Conservation (phyloP, 345 rosid genomes). For the Geranium rotundifolium region DNA sequence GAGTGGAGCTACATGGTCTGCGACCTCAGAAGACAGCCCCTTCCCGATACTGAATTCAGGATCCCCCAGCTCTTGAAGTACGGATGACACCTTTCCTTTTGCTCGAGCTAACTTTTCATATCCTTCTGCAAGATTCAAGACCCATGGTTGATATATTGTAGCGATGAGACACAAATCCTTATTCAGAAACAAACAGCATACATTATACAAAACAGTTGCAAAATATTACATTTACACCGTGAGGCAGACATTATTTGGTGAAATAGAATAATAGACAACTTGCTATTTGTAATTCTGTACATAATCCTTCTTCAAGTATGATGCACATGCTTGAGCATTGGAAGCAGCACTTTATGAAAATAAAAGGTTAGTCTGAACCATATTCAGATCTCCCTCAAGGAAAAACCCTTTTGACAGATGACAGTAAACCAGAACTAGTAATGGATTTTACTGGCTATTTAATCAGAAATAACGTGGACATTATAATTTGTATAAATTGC, state of each 20-base stretch:
- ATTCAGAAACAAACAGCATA: not conserved
- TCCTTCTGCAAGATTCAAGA: constrained; percentile 41
- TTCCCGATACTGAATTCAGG: constrained; percentile 9
- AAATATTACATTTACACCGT: not conserved
- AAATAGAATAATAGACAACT: no score
- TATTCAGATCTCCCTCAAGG: not conserved
- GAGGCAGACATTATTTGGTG: not conserved
- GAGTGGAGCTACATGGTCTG: constrained; percentile 20
- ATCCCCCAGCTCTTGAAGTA: constrained; percentile 8
- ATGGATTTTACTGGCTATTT: not conserved
- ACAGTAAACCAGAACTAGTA: not conserved
- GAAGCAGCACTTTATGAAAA: not conserved
- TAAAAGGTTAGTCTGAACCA: not conserved
- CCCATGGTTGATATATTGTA: no score
- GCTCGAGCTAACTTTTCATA: constrained; percentile 61
- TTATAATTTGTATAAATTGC: not conserved
- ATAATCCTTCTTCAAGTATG: not conserved
- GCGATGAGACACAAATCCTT: not conserved
- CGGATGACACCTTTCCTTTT: constrained; percentile 28
- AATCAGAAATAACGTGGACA: not conserved
- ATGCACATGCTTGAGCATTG: not conserved
- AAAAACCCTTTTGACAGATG: not conserved
- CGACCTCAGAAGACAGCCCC: constrained; percentile 12
- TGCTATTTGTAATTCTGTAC: not conserved
- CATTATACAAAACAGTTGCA: not conserved